Conservation (phyloP, 306 rosid species). For the Cucumis sativus region Cucumber_9930_V3 NC_026659.2:9582001-9582500, state of each 20-base stretch:
- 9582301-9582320: slow-evolving; percentile 99
- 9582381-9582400: too few species aligned
- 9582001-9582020: too few species aligned
- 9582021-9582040: too few species aligned
- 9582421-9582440: too few species aligned
- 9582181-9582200: not conserved
- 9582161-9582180: slow-evolving; percentile 43
- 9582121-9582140: slow-evolving; percentile 91
- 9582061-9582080: slow-evolving; percentile 22
- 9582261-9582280: slow-evolving; percentile 97
- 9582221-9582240: slow-evolving; percentile 10
- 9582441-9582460: too few species aligned
- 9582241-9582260: slow-evolving; percentile 61
- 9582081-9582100: slow-evolving; percentile 62
- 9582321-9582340: slow-evolving; percentile 48
- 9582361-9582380: too few species aligned
- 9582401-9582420: too few species aligned
- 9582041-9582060: too few species aligned
- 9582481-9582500: too few species aligned
- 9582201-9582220: slow-evolving; percentile 3
- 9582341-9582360: too few species aligned
- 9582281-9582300: slow-evolving; percentile 97
- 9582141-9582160: slow-evolving; percentile 87
- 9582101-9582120: slow-evolving; percentile 52
- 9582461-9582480: too few species aligned